Evolutionary conservation across 805 yeast species (phyloP), one percentile per base, ranked within the genome.

Genomic region (Yamadazyma endophytica): DNA sequence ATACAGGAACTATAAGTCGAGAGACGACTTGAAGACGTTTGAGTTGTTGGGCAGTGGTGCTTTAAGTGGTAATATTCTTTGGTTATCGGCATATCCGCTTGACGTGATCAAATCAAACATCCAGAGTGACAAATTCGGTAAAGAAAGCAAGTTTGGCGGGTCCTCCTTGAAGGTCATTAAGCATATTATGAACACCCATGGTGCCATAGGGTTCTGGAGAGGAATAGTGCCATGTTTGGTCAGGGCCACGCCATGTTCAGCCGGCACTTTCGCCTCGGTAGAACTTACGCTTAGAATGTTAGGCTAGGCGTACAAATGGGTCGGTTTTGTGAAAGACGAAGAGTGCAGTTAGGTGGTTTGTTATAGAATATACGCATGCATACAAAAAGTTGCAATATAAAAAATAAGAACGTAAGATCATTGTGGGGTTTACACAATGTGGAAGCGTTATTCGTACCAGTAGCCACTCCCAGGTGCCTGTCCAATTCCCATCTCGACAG

Each of bases 231-330:
- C 83, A 0, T 73, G 82, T 14, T 57, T 77, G 24, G 36, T 75
- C 4, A 64, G 83, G 46, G 83, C 83, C 0, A 66, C 75, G 24
- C 83, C 83, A 4, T 74, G 81, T 43, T 70, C 78, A 48, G 84
- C 89, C 1, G 84, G 84, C 11, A 82, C 90, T 0, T 82, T 82
- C 64, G 84, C 88, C 2, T 75, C 82, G 9, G 89, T 82, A 2
- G 90, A 82, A 47, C 59, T 75, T 34, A 79, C 86, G 0, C 53
- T 82, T 37, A 56, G 90, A 30, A 23, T 72, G 9, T 52, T 78
- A 60, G 76, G 74, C 4, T 77, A 47, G 44, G 7, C 9, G 17
- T 13, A 20, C 14, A 13, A 9, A 24, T 11, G 18, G 9, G 21
- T 26, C 9, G 31, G 22, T 12, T 15, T 28, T 28, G 6, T 25